phyloP scores from a whole-genome alignment of 495 filamentous ascomycete species.

The Neurospora sublineolata region DNA sequence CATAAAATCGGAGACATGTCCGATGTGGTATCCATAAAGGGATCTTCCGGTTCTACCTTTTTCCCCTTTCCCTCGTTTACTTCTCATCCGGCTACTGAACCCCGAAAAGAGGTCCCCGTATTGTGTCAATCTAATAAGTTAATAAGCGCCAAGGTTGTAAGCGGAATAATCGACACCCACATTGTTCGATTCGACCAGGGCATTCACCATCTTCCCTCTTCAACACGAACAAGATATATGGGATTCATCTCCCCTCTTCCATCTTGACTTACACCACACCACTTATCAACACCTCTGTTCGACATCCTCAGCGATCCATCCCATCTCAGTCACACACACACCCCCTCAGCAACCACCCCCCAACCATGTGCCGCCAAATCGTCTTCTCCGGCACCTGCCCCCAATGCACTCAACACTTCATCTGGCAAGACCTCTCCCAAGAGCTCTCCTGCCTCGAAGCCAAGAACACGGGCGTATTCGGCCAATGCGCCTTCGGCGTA shows the following conservation, averaged over 20 bases:
- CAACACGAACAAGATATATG: not conserved
- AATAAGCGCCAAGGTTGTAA: not conserved
- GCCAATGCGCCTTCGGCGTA: conserved; percentile 19
- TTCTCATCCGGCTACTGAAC: not conserved
- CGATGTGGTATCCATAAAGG: not conserved
- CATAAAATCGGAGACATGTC: not conserved
- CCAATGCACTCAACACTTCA: conserved; percentile 14
- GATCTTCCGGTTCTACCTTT: not conserved
- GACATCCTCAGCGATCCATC: not conserved
- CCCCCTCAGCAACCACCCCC: not conserved
- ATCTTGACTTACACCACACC: not conserved
- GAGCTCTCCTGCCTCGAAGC: conserved; percentile 27
- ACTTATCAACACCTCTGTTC: not conserved
- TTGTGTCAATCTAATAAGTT: not conserved
- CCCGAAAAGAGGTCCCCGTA: not conserved
- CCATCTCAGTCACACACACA: not conserved
- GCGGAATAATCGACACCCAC: too few relatives aligned
- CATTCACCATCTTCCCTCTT: not conserved
- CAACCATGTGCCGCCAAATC: conserved; percentile 25
- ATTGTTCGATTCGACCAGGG: not conserved
- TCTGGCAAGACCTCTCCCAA: conserved; percentile 22
- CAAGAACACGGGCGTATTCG: conserved; percentile 25
- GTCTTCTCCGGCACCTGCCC: conserved; percentile 24
- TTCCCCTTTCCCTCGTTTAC: not conserved
- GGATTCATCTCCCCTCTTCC: not conserved